phyloP scores from a whole-genome alignment of 1,139 yeast species.

The Suhomyces bokatorum region DNA sequence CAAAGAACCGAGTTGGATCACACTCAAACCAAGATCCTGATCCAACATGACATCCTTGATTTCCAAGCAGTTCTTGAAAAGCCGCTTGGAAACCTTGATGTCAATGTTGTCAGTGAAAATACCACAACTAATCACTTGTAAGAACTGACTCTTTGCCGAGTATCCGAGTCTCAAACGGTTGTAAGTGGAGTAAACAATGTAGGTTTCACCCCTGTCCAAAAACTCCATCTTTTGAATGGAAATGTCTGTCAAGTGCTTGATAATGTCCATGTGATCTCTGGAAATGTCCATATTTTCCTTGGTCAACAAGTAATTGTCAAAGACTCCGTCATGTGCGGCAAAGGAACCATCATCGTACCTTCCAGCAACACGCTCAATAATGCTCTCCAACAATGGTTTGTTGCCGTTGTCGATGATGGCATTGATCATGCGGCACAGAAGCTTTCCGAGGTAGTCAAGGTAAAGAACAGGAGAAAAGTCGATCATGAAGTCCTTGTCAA shows the following conservation, averaged over 20 bases:
- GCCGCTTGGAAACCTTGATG: slow-evolving; percentile 31
- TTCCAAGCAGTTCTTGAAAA: slow-evolving; percentile 41
- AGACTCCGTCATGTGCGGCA: slow-evolving; percentile 2
- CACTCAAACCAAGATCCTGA: slow-evolving; percentile 47
- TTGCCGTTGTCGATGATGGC: slow-evolving; percentile 28
- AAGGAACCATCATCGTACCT: slow-evolving; percentile 21
- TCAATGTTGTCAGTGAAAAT: slow-evolving; percentile 43
- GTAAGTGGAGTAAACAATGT: slow-evolving; percentile 44
- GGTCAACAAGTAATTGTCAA: slow-evolving; percentile 8
- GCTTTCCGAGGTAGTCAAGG: slow-evolving; percentile 44
- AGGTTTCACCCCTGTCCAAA: slow-evolving; percentile 48
- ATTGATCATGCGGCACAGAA: slow-evolving; percentile 37
- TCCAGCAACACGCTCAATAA: slow-evolving; percentile 29
- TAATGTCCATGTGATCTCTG: slow-evolving; percentile 20
- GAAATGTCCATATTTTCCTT: slow-evolving; percentile 14
- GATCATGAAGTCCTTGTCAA: slow-evolving; percentile 33
- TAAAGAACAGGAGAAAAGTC: slow-evolving; percentile 46
- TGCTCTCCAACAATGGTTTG: slow-evolving; percentile 31
- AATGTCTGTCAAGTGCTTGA: slow-evolving; percentile 33
- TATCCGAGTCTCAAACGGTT: slow-evolving; percentile 43
- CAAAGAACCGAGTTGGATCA: slow-evolving; percentile 56
- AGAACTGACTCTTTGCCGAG: slow-evolving; percentile 38
- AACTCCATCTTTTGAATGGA: slow-evolving; percentile 44
- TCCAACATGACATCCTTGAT: slow-evolving; percentile 47
- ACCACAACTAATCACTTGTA: slow-evolving; percentile 48